Conservation (phyloP, 2,329 filamentous ascomycete species). For the Penicillium olsonii region DNA sequence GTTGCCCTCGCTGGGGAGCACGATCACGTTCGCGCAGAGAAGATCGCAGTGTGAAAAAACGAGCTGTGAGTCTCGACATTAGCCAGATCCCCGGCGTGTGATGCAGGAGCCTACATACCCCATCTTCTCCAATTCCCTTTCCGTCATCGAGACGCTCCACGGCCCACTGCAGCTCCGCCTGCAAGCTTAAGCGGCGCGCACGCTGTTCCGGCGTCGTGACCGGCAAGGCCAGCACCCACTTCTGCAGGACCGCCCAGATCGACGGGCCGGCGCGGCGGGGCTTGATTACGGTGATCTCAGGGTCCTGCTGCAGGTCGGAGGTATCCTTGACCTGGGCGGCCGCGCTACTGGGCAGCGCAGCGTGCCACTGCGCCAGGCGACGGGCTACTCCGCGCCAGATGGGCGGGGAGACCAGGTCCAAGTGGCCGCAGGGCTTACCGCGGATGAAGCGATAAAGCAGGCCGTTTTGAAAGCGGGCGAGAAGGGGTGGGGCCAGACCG, state of each 20-base stretch:
- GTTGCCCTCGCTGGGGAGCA: slow-evolving; percentile 55
- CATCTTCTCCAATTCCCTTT: slow-evolving; percentile 72
- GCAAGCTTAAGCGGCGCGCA: slow-evolving; percentile 66
- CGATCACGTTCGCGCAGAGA: slow-evolving; percentile 93
- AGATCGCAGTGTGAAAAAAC: slow-evolving; percentile 96
- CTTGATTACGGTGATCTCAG: slow-evolving; percentile 21
- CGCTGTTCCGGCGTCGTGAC: slow-evolving; percentile 69
- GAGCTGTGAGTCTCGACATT: slow-evolving; percentile 54
- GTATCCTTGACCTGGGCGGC: slow-evolving; percentile 31
- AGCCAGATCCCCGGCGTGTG: background rate
- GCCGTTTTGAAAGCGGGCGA: slow-evolving; percentile 93
- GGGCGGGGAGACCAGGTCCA: slow-evolving; percentile 72
- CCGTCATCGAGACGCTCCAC: slow-evolving; percentile 72
- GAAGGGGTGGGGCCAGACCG: slow-evolving; percentile 78
- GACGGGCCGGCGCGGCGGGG: slow-evolving; percentile 70
- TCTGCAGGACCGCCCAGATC: slow-evolving; percentile 92
- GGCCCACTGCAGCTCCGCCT: slow-evolving; percentile 72
- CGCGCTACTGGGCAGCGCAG: slow-evolving; percentile 60
- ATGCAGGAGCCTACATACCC: slow-evolving; percentile 51
- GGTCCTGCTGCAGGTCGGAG: slow-evolving; percentile 20
- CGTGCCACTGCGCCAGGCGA: slow-evolving; percentile 91
- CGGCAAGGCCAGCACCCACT: slow-evolving; percentile 88
- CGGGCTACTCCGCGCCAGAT: slow-evolving; percentile 83
- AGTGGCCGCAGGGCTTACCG: slow-evolving; percentile 75
- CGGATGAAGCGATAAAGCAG: slow-evolving; percentile 91